A percentile compares a stretch with the other conserved stretches of the same genome.
Evolutionary conservation across 1,139 yeast genomes (phyloP).

Genomic region (Yamadazyma oceani): DNA sequence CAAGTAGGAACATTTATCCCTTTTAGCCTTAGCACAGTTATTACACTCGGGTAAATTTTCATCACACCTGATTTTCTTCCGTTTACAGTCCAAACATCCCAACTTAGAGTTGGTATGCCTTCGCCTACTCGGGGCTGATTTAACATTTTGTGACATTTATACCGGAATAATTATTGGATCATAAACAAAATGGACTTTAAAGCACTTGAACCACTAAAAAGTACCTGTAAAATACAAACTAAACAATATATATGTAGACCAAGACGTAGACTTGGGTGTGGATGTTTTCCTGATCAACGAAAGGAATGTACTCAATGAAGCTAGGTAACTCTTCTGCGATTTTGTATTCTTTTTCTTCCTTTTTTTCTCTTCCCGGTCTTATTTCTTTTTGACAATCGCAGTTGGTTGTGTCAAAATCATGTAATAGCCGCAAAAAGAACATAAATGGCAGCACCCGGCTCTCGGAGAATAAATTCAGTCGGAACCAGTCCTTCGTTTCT

Average conservation of each 20-base stretch:
- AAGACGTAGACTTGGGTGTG: too few relatives aligned
- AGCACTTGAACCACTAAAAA: too few relatives aligned
- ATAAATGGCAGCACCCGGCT: not conserved
- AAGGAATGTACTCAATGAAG: too few relatives aligned
- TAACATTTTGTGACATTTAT: not conserved
- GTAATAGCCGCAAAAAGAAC: not conserved
- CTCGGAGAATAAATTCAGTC: too few relatives aligned
- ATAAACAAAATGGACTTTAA: too few relatives aligned
- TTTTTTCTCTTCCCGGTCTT: not conserved
- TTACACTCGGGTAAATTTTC: constrained; percentile 43
- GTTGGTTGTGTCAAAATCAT: not conserved
- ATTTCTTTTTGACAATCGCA: not conserved
- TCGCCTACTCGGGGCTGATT: constrained; percentile 21
- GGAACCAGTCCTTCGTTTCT: too few relatives aligned
- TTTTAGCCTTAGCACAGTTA: constrained; percentile 37
- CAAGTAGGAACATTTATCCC: constrained; percentile 35
- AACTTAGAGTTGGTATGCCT: constrained; percentile 43
- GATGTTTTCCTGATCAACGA: too few relatives aligned
- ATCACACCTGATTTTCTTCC: constrained; percentile 48
- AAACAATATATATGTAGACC: too few relatives aligned
- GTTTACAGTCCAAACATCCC: constrained; percentile 47
- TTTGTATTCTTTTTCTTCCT: not conserved
- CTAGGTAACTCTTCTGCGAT: too few relatives aligned
- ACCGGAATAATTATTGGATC: too few relatives aligned
- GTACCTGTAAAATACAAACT: too few relatives aligned